A percentile compares a stretch with the other conserved stretches of the same genome.
These are phyloP conservation scores for Venturia oleaginea DNA, from an alignment of 2,329 filamentous ascomycete species.

Conservation along the genomic window DNA sequence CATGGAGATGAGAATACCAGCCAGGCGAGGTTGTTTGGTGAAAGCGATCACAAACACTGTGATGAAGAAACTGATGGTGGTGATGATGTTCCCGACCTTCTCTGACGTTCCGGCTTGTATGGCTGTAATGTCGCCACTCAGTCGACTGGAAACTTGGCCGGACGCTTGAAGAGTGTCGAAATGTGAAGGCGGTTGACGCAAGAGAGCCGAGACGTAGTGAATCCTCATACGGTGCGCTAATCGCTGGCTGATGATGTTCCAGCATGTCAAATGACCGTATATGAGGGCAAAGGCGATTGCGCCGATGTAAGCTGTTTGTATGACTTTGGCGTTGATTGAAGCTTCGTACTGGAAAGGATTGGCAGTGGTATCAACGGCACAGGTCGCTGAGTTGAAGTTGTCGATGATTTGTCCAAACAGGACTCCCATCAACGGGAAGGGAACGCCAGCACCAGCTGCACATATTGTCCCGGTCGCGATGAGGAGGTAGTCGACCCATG, in stretches of 20 bases:
- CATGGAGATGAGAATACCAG: slow-evolving; percentile 54
- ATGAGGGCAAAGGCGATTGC: slow-evolving; percentile 55
- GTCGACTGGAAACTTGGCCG: slow-evolving; percentile 21
- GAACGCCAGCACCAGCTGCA: slow-evolving; percentile 49
- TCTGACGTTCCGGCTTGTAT: slow-evolving; percentile 61
- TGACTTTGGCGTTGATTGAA: slow-evolving; percentile 47
- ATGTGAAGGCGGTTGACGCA: slow-evolving; percentile 54
- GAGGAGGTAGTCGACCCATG: slow-evolving; percentile 21
- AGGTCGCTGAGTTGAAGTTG: slow-evolving; percentile 50
- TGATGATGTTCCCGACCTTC: slow-evolving; percentile 58
- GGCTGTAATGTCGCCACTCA: slow-evolving; percentile 22
- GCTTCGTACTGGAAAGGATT: slow-evolving; percentile 27
- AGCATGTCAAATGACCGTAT: slow-evolving; percentile 55
- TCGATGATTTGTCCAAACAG: slow-evolving; percentile 57
- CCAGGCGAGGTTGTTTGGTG: slow-evolving; percentile 52
- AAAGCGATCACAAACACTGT: slow-evolving; percentile 61
- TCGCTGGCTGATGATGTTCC: slow-evolving; percentile 55
- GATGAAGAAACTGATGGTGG: slow-evolving; percentile 55
- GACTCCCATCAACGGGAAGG: slow-evolving; percentile 55
- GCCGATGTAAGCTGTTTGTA: slow-evolving; percentile 53
- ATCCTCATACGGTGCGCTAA: slow-evolving; percentile 54
- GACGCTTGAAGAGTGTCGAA: slow-evolving; percentile 45
- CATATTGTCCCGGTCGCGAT: slow-evolving; percentile 33
- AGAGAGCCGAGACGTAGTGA: slow-evolving; percentile 48
- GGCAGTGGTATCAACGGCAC: slow-evolving; percentile 25